Evolutionary conservation across 208 protist genomes (phyloP).

Genomic region (Acanthamoeba castellanii): DNA sequence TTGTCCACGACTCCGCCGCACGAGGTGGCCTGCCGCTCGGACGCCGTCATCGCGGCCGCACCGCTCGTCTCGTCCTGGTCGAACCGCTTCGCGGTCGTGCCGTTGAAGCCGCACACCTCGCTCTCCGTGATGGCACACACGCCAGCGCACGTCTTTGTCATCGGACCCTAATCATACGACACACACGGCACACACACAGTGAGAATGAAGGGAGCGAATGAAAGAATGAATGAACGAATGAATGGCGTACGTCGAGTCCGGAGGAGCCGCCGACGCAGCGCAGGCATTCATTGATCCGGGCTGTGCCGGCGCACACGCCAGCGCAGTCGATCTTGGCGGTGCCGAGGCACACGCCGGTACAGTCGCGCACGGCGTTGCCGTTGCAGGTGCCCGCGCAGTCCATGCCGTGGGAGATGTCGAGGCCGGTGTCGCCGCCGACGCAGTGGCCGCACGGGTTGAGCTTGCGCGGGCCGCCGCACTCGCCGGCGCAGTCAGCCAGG

Average conservation of each 20-base stretch:
- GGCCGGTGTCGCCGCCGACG: not conserved
- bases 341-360: not conserved
- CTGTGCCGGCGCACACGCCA: not conserved
- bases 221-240: too few relatives aligned
- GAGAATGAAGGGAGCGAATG: too few relatives aligned
- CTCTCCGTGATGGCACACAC: not conserved
- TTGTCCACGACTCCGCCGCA: not conserved
- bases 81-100: not conserved
- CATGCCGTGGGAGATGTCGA: not conserved
- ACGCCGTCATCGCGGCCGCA: not conserved
- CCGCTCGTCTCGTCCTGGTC: not conserved
- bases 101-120: slow-evolving; percentile 9
- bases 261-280: slow-evolving; percentile 37
- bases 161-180: not conserved
- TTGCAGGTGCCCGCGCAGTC: slow-evolving; percentile 18
- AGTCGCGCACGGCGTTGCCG: not conserved
- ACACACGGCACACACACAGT: too few relatives aligned
- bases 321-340: slow-evolving; percentile 5
- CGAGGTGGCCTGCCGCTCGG: not conserved
- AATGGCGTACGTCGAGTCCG: not conserved
- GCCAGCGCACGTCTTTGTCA: slow-evolving; percentile 34
- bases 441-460: slow-evolving; percentile 20
- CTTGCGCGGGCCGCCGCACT: not conserved
- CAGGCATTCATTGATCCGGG: not conserved
- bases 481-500: slow-evolving; percentile 45